Conservation (phyloP, 2,329 filamentous ascomycete genomes). For the Fusarium illudens region DNA sequence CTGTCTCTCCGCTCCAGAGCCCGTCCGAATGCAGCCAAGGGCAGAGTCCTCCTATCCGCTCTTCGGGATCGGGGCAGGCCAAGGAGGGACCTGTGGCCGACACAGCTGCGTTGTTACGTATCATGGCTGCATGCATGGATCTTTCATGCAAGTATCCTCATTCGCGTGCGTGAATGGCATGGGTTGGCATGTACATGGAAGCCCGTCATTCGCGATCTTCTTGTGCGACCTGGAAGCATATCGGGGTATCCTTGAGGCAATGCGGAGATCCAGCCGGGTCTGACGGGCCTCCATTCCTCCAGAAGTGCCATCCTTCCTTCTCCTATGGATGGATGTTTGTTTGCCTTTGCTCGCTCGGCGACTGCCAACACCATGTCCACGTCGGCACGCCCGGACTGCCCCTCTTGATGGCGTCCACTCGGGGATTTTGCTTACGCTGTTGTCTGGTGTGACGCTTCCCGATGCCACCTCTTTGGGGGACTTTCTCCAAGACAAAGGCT, state of each 20-base stretch:
- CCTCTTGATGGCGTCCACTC: slow-evolving; percentile 17
- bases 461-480: background rate
- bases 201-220: slow-evolving; percentile 30
- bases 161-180: slow-evolving; percentile 35
- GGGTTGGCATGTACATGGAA: slow-evolving; percentile 28
- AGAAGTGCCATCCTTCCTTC: background rate
- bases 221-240: slow-evolving; percentile 30
- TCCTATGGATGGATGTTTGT: too few species aligned
- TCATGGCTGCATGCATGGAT: slow-evolving; percentile 40
- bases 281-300: slow-evolving; percentile 19
- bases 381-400: slow-evolving; percentile 9
- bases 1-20: slow-evolving; percentile 11
- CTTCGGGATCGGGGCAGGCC: slow-evolving; percentile 27
- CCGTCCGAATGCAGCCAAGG: slow-evolving; percentile 25
- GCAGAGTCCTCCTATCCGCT: slow-evolving; percentile 22
- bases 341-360: slow-evolving; percentile 1
- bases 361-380: slow-evolving; percentile 6
- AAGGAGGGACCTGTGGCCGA: slow-evolving; percentile 25
- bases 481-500: background rate
- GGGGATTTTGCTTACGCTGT: slow-evolving; percentile 21
- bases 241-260: background rate
- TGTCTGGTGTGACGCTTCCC: background rate
- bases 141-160: slow-evolving; percentile 39
- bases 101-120: slow-evolving; percentile 38
- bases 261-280: slow-evolving; percentile 20